Base-by-base conservation (phyloP, 768 basidiomycete species). In the Termitomyces sp. region DNA sequence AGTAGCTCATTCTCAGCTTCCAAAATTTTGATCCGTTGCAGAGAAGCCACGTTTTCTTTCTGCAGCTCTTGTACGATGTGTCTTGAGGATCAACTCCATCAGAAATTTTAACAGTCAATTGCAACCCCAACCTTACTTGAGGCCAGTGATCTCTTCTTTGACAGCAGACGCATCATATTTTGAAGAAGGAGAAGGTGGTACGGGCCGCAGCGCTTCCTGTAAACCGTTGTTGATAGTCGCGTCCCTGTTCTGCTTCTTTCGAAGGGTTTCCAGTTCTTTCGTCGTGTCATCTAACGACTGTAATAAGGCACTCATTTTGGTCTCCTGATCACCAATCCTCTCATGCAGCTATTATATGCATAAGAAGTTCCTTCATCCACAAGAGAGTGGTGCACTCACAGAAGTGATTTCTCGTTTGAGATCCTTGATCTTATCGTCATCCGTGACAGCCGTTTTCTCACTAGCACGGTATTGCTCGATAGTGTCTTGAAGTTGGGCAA, bases 61-160 rank as follows among this genome's bases (percentile, higher is more conserved):
- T 92, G 91, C 44, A 97, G 79, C 66, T 94, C 91, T 69, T 92
- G 89, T 22, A 97, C 86, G 67, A 97, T 92, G 68, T 93, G 89
- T 74, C 91, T 92, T 62, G 1, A 18, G 56, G 20, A 40, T 9
- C 7, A 20, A 32, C 2, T 12, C 24, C 7, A 58, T 58, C 20
- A 54, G 55, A n/a, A 33, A 13, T 12, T 32, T 51, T 32, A 7
- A 44, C 15, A 13, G 0, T 8, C 4, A 42, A 33, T 2, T 18
- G 13, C n/a, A 56, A 15, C 16, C 22, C 44, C 54, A 11, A 53
- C 50, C 80, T 28, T 70, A 92, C 91, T 95, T 95, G 44, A 96
- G 82, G 8, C 94, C 94, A 13, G 81, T 86, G 59, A 94, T 86
- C 73, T 95, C 92, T 59, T 91, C 89, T 28, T 75, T 71, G 28